phyloP scores from a whole-genome alignment of 345 rosid species.

The Citrus sp. region DNA sequence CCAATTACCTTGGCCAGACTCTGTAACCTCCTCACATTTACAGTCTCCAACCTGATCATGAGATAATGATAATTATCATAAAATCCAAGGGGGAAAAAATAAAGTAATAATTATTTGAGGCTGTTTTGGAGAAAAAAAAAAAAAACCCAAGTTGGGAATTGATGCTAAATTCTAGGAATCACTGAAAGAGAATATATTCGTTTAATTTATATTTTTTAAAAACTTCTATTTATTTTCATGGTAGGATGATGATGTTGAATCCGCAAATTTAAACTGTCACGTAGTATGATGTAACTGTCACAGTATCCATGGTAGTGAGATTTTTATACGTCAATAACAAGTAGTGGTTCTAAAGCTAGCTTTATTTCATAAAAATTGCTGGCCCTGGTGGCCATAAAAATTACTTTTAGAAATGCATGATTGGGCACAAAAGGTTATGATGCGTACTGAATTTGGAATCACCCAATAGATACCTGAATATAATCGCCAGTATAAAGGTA shows the following conservation, averaged over 20 bases:
- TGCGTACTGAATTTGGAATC: neutral
- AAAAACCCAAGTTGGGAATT: too few relatives aligned
- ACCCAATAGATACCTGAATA: constrained; percentile 55
- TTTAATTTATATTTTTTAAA: too few relatives aligned
- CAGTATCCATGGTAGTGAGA: neutral
- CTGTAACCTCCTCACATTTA: constrained; percentile 50
- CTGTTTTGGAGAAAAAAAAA: too few relatives aligned
- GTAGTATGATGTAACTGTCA: neutral
- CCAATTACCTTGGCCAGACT: constrained; percentile 78
- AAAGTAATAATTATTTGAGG: neutral
- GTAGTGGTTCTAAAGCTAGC: neutral
- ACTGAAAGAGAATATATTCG: too few relatives aligned
- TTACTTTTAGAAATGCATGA: constrained; percentile 1
- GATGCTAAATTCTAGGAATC: too few relatives aligned
- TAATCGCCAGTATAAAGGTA: constrained; percentile 79
- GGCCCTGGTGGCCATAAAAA: neutral
- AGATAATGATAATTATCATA: neutral
- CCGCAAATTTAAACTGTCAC: too few relatives aligned
- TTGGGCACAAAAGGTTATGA: neutral
- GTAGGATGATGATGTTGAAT: neutral
- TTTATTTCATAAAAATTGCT: neutral
- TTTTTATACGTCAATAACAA: neutral
- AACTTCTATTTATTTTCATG: too few relatives aligned
- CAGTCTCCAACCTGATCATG: constrained; percentile 60
- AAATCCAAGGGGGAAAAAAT: neutral